Evolutionary conservation across 257 asterid genomes (phyloP), one percentile per base, ranked within the genome.

Genomic region (Scutellaria baicalensis): DNA sequence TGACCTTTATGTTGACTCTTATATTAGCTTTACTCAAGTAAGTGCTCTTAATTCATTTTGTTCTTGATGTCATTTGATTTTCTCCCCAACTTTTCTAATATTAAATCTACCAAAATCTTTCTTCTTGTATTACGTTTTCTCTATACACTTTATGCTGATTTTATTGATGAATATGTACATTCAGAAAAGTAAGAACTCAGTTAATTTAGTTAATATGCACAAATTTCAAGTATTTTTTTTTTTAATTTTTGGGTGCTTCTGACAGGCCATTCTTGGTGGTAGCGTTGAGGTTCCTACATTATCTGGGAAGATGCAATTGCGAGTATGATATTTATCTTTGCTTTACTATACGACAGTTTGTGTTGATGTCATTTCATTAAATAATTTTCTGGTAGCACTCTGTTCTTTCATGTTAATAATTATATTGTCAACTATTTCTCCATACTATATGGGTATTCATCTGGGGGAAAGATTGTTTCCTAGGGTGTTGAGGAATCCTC

Each of bases 191-290:
- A 56, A 27, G 33, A 23, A n/a, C 44, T 43, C 48, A 20, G 20
- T 59, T 75, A 18, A 18, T 39, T 66, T 59, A 58, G 21, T 64
- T 49, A 45, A 36, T 42, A 33, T 31, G 27, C 59, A 13, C 42
- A 20, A 40, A 27, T 50, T 61, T 44, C 47, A 64, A 61, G 14
- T 75, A 50, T 58, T 43, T 27, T 72, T 43, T 27, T 72, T 27
- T 67, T 75, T 68, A 47, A 40, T 62, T 55, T 59, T 55, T 59
- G 21, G 51, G 59, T 59, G 66, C 70, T 78, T 69, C 58, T 74
- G 12, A 75, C 86, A 93, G 97, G 97, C 98, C 61, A 83, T 91
- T 72, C 97, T 93, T 87, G 98, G 97, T 72, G 98, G 97, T 71
- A 73, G 79, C 68, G 73, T 91, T 72, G 94, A 85, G 77, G 89